These are phyloP conservation scores for Grosmannia penicillata DNA, from an alignment of 2,329 filamentous ascomycete species.

Conservation along the genomic window DNA sequence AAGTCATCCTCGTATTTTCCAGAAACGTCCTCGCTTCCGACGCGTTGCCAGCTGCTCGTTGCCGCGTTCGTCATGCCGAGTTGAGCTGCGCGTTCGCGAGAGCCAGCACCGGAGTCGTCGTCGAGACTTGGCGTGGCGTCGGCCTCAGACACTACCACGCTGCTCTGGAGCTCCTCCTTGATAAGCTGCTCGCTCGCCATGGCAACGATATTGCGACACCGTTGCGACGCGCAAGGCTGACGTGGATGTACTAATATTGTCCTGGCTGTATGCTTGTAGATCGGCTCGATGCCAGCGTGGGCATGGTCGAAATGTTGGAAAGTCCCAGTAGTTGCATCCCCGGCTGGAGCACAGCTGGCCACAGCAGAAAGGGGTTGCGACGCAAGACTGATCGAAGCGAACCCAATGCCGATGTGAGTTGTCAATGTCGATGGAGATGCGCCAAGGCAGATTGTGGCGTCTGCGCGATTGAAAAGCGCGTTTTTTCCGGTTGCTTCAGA, in stretches of 20 bases:
- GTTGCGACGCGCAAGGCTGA: background rate
- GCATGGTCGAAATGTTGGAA: constrained; percentile 8
- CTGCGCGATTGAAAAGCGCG: constrained; percentile 2
- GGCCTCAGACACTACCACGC: constrained; percentile 35
- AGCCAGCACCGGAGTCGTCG: constrained; percentile 18
- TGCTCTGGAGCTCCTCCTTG: constrained; percentile 43
- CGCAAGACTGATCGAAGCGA: too few species aligned
- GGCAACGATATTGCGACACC: background rate
- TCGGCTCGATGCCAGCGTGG: constrained; percentile 3
- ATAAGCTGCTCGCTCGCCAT: constrained; percentile 39
- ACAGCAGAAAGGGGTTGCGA: background rate
- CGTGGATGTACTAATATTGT: background rate
- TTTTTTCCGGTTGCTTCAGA: background rate
- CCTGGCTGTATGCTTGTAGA: background rate
- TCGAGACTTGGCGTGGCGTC: constrained; percentile 14
- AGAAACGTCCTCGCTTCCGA: constrained; percentile 19
- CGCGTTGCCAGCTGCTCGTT: constrained; percentile 18
- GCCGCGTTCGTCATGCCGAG: constrained; percentile 15
- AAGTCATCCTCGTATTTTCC: constrained; percentile 15
- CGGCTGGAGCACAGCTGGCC: background rate
- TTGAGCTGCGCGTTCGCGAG: constrained; percentile 11
- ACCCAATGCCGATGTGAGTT: too few species aligned
- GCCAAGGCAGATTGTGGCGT: constrained; percentile 5
- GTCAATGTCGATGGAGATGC: constrained; percentile 3
- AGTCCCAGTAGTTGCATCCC: too few species aligned